phyloP scores from a whole-genome alignment of 192 early-diverging fungal genomes.

The Gonapodya prolifera region DNA sequence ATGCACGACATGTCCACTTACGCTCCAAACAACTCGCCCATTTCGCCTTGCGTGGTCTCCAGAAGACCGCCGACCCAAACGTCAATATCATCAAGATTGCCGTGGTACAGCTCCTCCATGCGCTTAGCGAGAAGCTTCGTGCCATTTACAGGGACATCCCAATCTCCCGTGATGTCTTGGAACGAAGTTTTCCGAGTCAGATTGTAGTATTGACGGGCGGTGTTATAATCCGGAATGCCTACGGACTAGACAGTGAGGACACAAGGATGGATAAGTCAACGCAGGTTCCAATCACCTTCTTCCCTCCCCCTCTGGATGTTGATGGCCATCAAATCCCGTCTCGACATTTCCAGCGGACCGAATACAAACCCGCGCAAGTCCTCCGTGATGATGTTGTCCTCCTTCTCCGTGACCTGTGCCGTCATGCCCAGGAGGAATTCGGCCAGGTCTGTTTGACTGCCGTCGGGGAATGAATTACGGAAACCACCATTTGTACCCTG shows the following conservation, averaged over 20 bases:
- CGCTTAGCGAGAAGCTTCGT: not conserved
- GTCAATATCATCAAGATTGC: not conserved
- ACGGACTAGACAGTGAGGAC: not conserved
- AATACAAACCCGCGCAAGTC: not conserved
- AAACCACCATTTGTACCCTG: not conserved
- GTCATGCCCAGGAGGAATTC: not conserved
- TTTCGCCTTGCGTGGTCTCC: not conserved
- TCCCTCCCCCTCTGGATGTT: not conserved
- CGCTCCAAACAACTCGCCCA: not conserved
- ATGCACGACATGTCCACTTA: not conserved
- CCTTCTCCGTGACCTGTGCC: not conserved
- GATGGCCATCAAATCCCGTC: not conserved
- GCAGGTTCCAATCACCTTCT: not conserved
- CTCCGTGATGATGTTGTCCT: not conserved
- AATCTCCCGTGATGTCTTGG: not conserved
- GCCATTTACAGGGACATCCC: not conserved
- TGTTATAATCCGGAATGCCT: not conserved
- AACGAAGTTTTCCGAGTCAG: not conserved
- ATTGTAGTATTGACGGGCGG: not conserved
- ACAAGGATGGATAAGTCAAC: too few relatives aligned
- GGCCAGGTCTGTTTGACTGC: not conserved
- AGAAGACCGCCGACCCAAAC: not conserved
- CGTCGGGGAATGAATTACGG: not conserved
- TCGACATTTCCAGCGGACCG: not conserved
- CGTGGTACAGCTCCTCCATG: not conserved